Evolutionary conservation across 2,329 filamentous ascomycete genomes (phyloP).

Genomic region (Ophiostoma angusticollis): DNA sequence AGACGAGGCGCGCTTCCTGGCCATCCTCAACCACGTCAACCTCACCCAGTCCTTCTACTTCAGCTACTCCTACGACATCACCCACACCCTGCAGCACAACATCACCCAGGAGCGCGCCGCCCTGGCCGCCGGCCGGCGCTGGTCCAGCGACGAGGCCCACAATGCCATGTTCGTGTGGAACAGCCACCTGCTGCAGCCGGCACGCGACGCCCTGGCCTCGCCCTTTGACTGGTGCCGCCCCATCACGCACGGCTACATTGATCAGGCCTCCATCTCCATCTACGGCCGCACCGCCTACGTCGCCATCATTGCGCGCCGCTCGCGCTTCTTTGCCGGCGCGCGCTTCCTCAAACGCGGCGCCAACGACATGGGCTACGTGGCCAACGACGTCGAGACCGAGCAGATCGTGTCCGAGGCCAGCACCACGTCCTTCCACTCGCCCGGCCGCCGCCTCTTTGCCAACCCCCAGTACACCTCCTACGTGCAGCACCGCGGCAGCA

Average conservation of each 20-base stretch:
- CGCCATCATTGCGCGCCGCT: conserved; percentile 83
- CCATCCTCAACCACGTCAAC: conserved; percentile 83
- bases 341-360: conserved; percentile 88
- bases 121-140: conserved; percentile 49
- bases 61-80: conserved; percentile 96
- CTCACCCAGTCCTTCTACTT: conserved; percentile 91
- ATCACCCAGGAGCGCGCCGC: conserved; percentile 67
- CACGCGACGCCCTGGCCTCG: conserved; percentile 55
- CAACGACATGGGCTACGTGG: conserved; percentile 90
- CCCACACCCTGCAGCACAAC: conserved; percentile 81
- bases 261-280: conserved; percentile 73
- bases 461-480: conserved; percentile 93
- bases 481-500: conserved; percentile 91
- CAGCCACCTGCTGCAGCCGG: conserved; percentile 71
- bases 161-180: conserved; percentile 99
- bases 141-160: conserved; percentile 50
- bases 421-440: conserved; percentile 90
- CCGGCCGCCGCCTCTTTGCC: conserved; percentile 71
- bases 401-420: conserved; percentile 93
- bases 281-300: conserved; percentile 86
- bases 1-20: conserved; percentile 79
- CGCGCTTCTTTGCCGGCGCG: conserved; percentile 85
- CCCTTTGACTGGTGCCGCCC: conserved; percentile 93
- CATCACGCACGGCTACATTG: conserved; percentile 90
- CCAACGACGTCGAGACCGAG: conserved; percentile 97